phyloP scores from a whole-genome alignment of 2,329 filamentous ascomycete species.

The Ophiosphaerella korrae region DNA sequence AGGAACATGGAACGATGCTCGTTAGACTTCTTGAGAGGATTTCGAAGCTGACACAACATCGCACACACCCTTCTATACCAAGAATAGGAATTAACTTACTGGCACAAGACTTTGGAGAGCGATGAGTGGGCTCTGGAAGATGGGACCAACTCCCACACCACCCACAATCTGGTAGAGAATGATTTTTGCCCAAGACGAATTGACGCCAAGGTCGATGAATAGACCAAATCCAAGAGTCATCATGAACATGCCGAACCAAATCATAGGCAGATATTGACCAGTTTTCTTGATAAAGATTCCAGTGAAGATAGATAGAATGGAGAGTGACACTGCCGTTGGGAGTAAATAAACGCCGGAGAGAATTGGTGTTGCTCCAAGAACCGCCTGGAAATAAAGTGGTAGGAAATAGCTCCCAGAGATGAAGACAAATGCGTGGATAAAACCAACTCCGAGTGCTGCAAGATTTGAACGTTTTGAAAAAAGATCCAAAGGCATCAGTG shows the following conservation, averaged over 20 bases:
- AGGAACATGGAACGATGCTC: too few relatives aligned
- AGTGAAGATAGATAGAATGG: conserved; percentile 63
- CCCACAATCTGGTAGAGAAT: conserved; percentile 48
- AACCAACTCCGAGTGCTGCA: conserved; percentile 68
- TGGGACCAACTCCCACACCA: conserved; percentile 62
- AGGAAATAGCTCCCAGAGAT: conserved; percentile 80
- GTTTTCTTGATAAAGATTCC: conserved; percentile 59
- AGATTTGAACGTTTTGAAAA: conserved; percentile 71
- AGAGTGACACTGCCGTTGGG: conserved; percentile 71
- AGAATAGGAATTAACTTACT: conserved; percentile 24
- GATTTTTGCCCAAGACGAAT: conserved; percentile 46
- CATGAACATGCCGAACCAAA: conserved; percentile 44
- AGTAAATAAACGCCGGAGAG: conserved; percentile 76
- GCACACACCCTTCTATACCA: not conserved
- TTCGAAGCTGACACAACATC: not conserved
- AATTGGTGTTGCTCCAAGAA: conserved; percentile 70
- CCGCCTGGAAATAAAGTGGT: conserved; percentile 82
- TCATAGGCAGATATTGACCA: conserved; percentile 50
- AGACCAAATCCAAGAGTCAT: conserved; percentile 48
- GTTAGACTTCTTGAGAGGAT: not conserved
- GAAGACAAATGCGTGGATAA: conserved; percentile 77
- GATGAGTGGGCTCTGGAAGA: conserved; percentile 72
- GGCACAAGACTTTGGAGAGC: conserved; percentile 68
- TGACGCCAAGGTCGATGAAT: conserved; percentile 42
- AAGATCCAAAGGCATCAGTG: conserved; percentile 75